These are phyloP conservation scores for Sanguinoderma infundibulare DNA, from an alignment of 1,284 basidiomycete species.

Conservation along the genomic window DNA sequence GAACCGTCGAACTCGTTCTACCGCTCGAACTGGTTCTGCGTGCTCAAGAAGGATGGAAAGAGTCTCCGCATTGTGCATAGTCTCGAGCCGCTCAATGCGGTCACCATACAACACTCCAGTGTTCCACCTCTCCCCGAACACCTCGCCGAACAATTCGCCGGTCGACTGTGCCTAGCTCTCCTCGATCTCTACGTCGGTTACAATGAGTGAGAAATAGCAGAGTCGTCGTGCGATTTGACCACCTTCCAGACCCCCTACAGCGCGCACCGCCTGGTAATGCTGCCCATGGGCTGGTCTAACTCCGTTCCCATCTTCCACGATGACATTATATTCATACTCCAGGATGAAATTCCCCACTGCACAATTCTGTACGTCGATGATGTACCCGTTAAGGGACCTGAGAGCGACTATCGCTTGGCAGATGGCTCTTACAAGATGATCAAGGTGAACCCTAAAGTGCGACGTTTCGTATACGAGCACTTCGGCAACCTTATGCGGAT, in stretches of 20 bases:
- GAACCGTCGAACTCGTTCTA: slow-evolving; percentile 43
- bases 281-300: slow-evolving; percentile 48
- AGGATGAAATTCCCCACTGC: slow-evolving; percentile 40
- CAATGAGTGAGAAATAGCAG: slow-evolving; percentile 28
- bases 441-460: slow-evolving; percentile 36
- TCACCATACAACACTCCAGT: slow-evolving; percentile 38
- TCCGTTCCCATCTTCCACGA: slow-evolving; percentile 42
- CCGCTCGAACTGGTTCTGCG: slow-evolving; percentile 43
- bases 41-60: slow-evolving; percentile 43
- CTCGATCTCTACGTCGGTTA: slow-evolving; percentile 34
- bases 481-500: slow-evolving; percentile 35
- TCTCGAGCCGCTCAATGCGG: slow-evolving; percentile 39
- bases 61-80: slow-evolving; percentile 38
- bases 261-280: slow-evolving; percentile 26
- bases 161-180: slow-evolving; percentile 25
- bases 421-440: slow-evolving; percentile 30
- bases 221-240: slow-evolving; percentile 34
- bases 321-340: slow-evolving; percentile 39
- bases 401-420: slow-evolving; percentile 27
- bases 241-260: slow-evolving; percentile 27
- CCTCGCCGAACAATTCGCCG: slow-evolving; percentile 32
- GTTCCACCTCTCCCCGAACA: slow-evolving; percentile 33
- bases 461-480: slow-evolving; percentile 39
- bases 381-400: slow-evolving; percentile 27
- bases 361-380: slow-evolving; percentile 40